phyloP scores from a whole-genome alignment of 768 basidiomycete genomes.

The Kwoniella dejecticola region DNA sequence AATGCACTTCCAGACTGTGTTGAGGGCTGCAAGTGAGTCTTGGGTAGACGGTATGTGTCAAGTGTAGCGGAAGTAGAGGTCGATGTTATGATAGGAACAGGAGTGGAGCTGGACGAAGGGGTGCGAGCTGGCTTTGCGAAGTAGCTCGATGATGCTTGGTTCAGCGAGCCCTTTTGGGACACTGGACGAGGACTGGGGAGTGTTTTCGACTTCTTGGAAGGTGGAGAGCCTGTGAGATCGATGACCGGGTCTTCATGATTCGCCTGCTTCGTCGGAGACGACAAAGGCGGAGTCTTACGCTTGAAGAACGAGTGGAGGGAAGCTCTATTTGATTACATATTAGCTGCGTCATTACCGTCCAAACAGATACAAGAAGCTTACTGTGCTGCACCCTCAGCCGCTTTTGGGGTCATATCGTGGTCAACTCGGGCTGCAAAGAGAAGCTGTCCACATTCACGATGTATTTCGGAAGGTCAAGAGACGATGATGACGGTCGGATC shows the following conservation, averaged over 20 bases:
- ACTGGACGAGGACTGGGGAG: not conserved
- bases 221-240: slow-evolving; percentile 33
- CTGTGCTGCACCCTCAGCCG: slow-evolving; percentile 10
- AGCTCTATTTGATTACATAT: slow-evolving; percentile 2
- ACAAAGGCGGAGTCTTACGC: slow-evolving; percentile 41
- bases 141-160: slow-evolving; percentile 24
- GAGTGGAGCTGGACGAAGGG: not conserved
- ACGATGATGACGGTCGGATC: slow-evolving; percentile 5
- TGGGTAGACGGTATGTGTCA: slow-evolving; percentile 26
- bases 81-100: not conserved
- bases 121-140: slow-evolving; percentile 21
- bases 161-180: not conserved
- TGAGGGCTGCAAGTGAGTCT: not conserved
- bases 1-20: slow-evolving; percentile 40
- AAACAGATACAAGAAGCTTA: not conserved
- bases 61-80: slow-evolving; percentile 11
- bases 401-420: slow-evolving; percentile 5
- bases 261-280: slow-evolving; percentile 17
- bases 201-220: slow-evolving; percentile 29
- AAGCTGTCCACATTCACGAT: no score
- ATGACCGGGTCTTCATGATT: slow-evolving; percentile 27
- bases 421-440: no score
- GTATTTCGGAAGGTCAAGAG: not conserved
- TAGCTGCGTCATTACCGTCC: not conserved
- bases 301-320: slow-evolving; percentile 46